Conservation (phyloP, 2,329 filamentous ascomycete species). For the Fusarium concolor region DNA sequence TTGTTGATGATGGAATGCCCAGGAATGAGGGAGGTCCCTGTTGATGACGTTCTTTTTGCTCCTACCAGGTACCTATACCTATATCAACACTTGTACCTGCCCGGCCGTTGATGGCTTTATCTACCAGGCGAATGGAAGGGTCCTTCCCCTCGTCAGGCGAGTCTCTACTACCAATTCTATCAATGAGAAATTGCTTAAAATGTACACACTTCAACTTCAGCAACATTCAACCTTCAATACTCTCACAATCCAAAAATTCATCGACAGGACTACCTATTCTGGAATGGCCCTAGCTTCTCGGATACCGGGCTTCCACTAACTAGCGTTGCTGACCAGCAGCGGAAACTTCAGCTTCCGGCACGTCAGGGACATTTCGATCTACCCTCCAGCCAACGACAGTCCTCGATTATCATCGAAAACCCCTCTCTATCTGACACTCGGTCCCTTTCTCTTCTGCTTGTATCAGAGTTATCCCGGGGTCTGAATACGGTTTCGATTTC, state of each 20-base stretch:
- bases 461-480: conserved; percentile 9
- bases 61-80: too few relatives aligned
- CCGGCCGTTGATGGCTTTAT: neutral
- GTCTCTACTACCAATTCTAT: neutral
- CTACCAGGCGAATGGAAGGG: neutral
- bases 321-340: conserved; percentile 40
- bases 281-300: conserved; percentile 38
- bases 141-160: neutral
- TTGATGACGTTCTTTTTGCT: neutral
- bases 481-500: neutral
- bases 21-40: neutral
- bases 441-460: neutral
- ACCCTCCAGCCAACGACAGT: conserved; percentile 25
- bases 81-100: neutral
- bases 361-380: conserved; percentile 22
- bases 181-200: neutral
- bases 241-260: neutral
- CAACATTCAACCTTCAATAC: neutral
- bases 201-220: neutral
- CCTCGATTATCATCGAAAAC: conserved; percentile 24
- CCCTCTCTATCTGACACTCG: conserved; percentile 15
- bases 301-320: conserved; percentile 42
- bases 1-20: conserved; percentile 8
- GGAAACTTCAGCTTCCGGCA: conserved; percentile 42
- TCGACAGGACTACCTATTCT: neutral